phyloP scores from a whole-genome alignment of 768 basidiomycete species.

The Auricularia sp. region DNA sequence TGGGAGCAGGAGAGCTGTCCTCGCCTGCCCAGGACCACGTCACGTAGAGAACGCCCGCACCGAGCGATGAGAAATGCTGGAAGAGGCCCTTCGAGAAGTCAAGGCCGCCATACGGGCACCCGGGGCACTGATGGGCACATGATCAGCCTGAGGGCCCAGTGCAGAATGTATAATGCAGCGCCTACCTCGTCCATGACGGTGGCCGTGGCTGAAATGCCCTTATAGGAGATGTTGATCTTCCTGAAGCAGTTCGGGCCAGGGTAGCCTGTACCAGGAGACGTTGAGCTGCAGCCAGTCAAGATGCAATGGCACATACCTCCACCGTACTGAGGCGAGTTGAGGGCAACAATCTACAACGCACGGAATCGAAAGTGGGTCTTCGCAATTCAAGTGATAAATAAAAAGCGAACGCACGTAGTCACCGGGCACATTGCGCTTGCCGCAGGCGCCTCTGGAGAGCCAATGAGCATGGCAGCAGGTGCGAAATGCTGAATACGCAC shows the following conservation, averaged over 20 bases:
- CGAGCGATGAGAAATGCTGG: constrained; percentile 40
- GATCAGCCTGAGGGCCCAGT: neutral
- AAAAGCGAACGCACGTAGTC: constrained; percentile 34
- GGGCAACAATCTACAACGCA: constrained; percentile 39
- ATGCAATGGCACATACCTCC: neutral
- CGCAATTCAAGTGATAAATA: neutral
- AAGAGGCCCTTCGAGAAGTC: constrained; percentile 66
- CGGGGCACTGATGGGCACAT: constrained; percentile 40
- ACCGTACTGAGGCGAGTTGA: constrained; percentile 26
- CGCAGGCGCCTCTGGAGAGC: constrained; percentile 46
- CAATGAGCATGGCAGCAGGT: constrained; percentile 6
- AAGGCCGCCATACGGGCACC: constrained; percentile 54
- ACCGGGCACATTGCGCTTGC: constrained; percentile 24
- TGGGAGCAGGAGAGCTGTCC: constrained; percentile 18
- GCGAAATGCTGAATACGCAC: constrained; percentile 21
- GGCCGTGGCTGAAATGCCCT: constrained; percentile 50
- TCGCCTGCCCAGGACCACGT: constrained; percentile 44
- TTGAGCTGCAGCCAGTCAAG: neutral
- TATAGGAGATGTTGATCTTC: constrained; percentile 48
- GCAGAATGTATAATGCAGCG: neutral
- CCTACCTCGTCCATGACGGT: constrained; percentile 53
- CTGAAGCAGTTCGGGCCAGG: constrained; percentile 58
- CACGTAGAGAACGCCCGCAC: constrained; percentile 49
- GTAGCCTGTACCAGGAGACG: constrained; percentile 31
- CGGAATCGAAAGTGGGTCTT: constrained; percentile 1